phyloP scores from a whole-genome alignment of 2,329 filamentous ascomycete genomes.

The Neospermospora avenae region DNA sequence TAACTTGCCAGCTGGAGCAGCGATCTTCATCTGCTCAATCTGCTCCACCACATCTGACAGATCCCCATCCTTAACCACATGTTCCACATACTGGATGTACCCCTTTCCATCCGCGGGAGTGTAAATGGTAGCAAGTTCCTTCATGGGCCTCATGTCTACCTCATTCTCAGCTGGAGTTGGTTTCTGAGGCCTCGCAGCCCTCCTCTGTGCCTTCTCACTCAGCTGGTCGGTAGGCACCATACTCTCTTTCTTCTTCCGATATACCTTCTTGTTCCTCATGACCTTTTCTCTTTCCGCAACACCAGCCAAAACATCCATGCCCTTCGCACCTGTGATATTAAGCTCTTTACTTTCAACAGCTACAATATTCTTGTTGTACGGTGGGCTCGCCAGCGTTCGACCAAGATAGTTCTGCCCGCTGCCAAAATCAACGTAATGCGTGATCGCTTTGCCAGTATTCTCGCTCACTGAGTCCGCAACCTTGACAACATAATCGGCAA shows the following conservation, averaged over 20 bases:
- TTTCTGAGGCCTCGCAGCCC: conserved; percentile 35
- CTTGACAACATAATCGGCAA: conserved; percentile 76
- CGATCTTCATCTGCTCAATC: conserved; percentile 46
- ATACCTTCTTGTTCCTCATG: conserved; percentile 81
- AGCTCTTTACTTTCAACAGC: conserved; percentile 85
- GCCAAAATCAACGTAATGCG: conserved; percentile 92
- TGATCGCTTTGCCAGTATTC: conserved; percentile 58
- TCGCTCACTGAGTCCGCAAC: conserved; percentile 56
- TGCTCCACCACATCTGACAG: conserved; percentile 63
- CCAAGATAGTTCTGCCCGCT: conserved; percentile 97
- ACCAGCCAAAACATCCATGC: conserved; percentile 79
- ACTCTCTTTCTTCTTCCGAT: conserved; percentile 39
- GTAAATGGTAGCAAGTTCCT: conserved; percentile 50
- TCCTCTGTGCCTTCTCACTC: conserved; percentile 40
- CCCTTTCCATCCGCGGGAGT: conserved; percentile 60
- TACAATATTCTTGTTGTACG: conserved; percentile 83
- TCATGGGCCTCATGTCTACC: conserved; percentile 49
- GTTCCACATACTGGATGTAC: conserved; percentile 74
- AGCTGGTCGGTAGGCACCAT: conserved; percentile 42
- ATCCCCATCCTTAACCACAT: conserved; percentile 70
- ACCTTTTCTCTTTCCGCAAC: conserved; percentile 69
- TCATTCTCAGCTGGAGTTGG: conserved; percentile 26
- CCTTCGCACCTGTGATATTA: conserved; percentile 82
- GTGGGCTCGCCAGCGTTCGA: conserved; percentile 76
- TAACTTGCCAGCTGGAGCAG: conserved; percentile 13